Evolutionary conservation across 768 basidiomycete genomes (phyloP).

Genomic region (Rhizopogon roseolus): DNA sequence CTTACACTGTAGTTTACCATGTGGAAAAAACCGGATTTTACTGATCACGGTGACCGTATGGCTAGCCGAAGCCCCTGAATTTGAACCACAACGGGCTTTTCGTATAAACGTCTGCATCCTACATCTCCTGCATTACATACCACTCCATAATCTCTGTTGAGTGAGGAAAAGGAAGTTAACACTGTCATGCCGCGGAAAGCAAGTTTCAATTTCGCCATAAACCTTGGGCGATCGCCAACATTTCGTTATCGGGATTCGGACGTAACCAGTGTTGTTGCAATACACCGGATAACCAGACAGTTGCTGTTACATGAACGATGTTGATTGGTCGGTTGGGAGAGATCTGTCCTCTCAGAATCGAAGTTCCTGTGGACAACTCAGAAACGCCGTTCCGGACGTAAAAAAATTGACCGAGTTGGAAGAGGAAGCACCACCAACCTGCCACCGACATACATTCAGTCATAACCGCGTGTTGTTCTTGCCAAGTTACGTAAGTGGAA

Average conservation of each 20-base stretch:
- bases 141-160: neutral
- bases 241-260: neutral
- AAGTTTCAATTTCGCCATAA: neutral
- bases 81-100: too few relatives aligned
- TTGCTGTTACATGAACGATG: neutral
- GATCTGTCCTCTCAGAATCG: neutral
- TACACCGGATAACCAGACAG: neutral
- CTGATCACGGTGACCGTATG: too few relatives aligned
- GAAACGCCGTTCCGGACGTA: neutral
- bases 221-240: neutral
- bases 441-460: too few relatives aligned
- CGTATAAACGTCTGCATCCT: neutral
- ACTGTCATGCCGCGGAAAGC: neutral
- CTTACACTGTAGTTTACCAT: too few relatives aligned
- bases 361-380: neutral
- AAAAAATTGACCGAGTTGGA: neutral
- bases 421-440: neutral
- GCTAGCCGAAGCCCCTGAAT: too few relatives aligned
- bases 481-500: neutral
- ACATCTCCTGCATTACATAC: neutral
- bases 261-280: neutral
- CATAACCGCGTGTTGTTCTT: neutral
- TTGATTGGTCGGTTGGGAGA: neutral
- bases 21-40: neutral
- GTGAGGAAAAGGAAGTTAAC: neutral